Evolutionary conservation across 495 filamentous ascomycete genomes (phyloP).

Genomic region (Xylaria intraflava): DNA sequence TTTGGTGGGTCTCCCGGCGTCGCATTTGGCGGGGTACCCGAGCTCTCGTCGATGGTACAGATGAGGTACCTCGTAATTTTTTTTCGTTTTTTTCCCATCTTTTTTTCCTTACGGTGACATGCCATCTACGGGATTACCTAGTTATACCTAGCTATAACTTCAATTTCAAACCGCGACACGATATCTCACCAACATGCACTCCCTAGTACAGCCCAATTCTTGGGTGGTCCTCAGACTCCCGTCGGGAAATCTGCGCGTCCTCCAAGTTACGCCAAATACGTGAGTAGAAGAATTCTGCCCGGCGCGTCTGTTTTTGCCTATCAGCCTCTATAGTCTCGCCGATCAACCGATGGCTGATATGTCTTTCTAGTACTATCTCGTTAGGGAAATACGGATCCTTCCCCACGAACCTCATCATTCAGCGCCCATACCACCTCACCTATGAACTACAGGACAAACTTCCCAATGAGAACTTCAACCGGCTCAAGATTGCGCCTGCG

Average conservation of each 20-base stretch:
- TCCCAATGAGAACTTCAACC: conserved; percentile 47
- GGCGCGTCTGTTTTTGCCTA: neutral
- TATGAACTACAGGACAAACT: conserved; percentile 75
- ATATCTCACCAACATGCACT: conserved; percentile 19
- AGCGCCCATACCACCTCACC: conserved; percentile 82
- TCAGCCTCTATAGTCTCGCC: too few relatives aligned
- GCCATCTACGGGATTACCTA: too few relatives aligned
- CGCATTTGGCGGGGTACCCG: conserved; percentile 4
- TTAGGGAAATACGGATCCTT: conserved; percentile 89
- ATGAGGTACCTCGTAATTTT: neutral
- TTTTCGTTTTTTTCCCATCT: neutral
- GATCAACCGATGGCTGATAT: conserved; percentile 9
- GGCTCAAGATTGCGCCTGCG: conserved; percentile 72
- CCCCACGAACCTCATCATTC: conserved; percentile 75
- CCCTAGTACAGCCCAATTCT: conserved; percentile 53
- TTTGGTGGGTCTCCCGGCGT: neutral
- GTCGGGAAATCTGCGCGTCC: conserved; percentile 56
- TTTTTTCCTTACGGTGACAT: too few relatives aligned
- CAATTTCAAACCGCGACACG: neutral
- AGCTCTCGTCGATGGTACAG: neutral
- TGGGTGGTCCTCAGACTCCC: conserved; percentile 62
- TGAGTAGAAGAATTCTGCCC: conserved; percentile 40
- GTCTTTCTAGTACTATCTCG: conserved; percentile 58
- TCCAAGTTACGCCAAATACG: conserved; percentile 69
- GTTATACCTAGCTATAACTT: neutral